Conservation (phyloP, 2,329 filamentous ascomycete species). For the Clathrospora elynae region DNA sequence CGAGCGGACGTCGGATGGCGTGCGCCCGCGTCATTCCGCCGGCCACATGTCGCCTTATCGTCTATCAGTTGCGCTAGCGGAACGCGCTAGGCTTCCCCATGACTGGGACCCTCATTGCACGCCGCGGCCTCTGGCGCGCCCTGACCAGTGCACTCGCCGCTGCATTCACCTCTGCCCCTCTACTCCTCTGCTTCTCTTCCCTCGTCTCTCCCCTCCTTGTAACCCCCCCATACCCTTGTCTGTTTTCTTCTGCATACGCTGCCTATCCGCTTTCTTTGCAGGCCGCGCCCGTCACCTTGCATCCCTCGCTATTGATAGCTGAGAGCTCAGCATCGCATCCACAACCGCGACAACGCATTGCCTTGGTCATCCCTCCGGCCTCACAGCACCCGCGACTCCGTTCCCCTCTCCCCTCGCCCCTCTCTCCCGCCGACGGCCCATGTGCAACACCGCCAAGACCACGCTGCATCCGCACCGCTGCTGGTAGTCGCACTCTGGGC, state of each 20-base stretch:
- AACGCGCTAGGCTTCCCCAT: constrained; percentile 12
- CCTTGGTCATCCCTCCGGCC: background rate
- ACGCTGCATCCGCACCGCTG: constrained; percentile 47
- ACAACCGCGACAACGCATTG: too few species aligned
- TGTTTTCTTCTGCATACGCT: background rate
- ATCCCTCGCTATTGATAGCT: too few species aligned
- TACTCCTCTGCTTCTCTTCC: background rate
- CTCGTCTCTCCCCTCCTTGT: background rate
- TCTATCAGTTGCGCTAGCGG: constrained; percentile 4
- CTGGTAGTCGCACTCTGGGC: constrained; percentile 40
- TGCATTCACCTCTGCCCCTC: background rate
- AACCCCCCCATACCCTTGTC: background rate
- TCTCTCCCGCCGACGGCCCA: constrained; percentile 31
- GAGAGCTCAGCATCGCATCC: too few species aligned
- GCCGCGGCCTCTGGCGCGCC: too few species aligned
- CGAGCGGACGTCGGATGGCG: constrained; percentile 31
- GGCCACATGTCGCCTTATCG: constrained; percentile 28
- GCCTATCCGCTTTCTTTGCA: constrained; percentile 1
- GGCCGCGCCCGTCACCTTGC: constrained; percentile 6
- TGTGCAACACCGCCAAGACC: constrained; percentile 47
- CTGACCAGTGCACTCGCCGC: constrained; percentile 7
- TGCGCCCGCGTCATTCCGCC: constrained; percentile 31
- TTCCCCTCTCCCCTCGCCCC: constrained; percentile 7
- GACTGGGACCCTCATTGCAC: constrained; percentile 5
- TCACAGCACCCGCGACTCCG: background rate